Evolutionary conservation across 1,139 yeast genomes (phyloP), one percentile per base, ranked within the genome.

Genomic region (Starmera stellimalicola): DNA sequence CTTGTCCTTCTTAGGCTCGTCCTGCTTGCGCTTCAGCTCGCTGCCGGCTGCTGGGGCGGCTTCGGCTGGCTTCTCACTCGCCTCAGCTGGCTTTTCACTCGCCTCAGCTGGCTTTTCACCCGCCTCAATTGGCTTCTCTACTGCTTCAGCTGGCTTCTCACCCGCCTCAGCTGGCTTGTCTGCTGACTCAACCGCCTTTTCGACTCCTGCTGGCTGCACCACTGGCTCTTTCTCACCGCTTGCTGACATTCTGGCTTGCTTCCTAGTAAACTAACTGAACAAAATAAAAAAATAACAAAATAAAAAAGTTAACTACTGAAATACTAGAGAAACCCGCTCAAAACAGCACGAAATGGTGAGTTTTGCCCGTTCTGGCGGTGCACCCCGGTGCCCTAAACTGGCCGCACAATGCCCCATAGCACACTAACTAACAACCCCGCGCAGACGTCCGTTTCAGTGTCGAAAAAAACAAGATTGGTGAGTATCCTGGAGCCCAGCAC

Each of bases 381-480:
- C n/a, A n/a, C n/a, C n/a, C n/a, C n/a, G n/a, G n/a, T n/a, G n/a
- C n/a, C n/a, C n/a, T n/a, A n/a, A n/a, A n/a, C n/a, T n/a, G 18
- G 14, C 12, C 18, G 10, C 18, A 27, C 18, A 16, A 10, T 26
- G 28, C 7, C 15, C 14, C 3, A 8, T 8, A 16, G 7, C 8
- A 14, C 12, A 12, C 7, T 14, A 6, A 29, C 18, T 29, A 29
- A 14, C 17, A 12, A 15, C 37, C 32, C 26, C 32, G 29, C 6
- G 3, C 12, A 44, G 48, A 43, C 39, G 1, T 37, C 42, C 25
- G 35, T 34, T 6, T 38, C 52, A 16, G 51, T 64, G 7, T 49
- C 64, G 19, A 69, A 65, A 42, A 70, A 66, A 50, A 69, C 77
- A 12, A 65, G 51, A 39, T 37, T 51, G 30, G 47, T 47, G 34